These are phyloP conservation scores for Leishmania tropica DNA, from an alignment of 208 protist species.

Conservation along the genomic window DNA sequence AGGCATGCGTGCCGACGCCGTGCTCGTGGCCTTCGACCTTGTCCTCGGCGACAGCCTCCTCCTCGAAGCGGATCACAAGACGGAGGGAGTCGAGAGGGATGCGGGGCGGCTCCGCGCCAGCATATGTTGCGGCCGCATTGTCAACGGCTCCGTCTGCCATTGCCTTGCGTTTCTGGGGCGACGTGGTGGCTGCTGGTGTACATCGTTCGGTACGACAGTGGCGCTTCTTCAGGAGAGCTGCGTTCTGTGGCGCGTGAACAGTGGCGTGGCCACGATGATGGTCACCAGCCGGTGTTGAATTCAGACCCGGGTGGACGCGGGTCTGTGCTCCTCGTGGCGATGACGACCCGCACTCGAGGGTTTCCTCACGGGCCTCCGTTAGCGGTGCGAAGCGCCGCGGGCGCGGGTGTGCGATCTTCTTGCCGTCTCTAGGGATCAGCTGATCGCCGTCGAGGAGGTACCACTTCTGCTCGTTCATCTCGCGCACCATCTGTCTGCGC, in stretches of 20 bases:
- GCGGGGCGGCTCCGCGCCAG: not conserved
- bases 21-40: not conserved
- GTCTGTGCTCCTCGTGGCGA: not conserved
- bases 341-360: not conserved
- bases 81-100: constrained; percentile 14
- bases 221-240: not conserved
- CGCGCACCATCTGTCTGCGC: not conserved
- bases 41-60: not conserved
- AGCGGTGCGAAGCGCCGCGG: not conserved
- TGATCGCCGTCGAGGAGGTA: constrained; percentile 26
- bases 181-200: not conserved
- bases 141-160: not conserved
- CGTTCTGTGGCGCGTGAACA: not conserved
- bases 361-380: not conserved
- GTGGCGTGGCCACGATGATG: not conserved
- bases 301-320: not conserved
- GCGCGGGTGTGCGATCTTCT: not conserved
- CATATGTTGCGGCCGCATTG: not conserved
- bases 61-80: constrained; percentile 6
- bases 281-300: not conserved
- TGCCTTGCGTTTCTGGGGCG: not conserved
- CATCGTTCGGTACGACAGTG: not conserved
- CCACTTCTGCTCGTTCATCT: constrained; percentile 11
- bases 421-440: constrained; percentile 8
- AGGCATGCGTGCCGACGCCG: not conserved